Evolutionary conservation across 75 land plant species (phyloP).

Genomic region (Sequoiadendron giganteum): DNA sequence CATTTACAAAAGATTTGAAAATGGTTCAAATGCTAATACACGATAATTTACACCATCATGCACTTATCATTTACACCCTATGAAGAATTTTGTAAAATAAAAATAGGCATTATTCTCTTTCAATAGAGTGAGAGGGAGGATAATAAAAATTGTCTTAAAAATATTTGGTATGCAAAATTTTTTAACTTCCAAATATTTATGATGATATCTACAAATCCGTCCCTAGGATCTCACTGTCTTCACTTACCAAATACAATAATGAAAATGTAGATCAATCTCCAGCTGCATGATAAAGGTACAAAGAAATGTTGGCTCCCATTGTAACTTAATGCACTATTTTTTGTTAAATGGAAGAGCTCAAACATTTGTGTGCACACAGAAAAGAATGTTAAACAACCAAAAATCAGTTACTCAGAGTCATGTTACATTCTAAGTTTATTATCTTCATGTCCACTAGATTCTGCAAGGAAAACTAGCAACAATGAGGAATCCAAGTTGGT

Average conservation of each 20-base stretch:
- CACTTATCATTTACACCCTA: neutral
- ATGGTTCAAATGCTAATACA: neutral
- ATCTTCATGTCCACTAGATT: neutral
- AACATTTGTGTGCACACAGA: neutral
- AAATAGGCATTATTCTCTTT: neutral
- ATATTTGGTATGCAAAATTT: neutral
- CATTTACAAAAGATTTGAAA: neutral
- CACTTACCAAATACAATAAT: neutral
- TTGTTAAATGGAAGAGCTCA: neutral
- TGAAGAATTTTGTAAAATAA: neutral
- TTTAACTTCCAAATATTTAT: neutral
- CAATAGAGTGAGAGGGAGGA: neutral
- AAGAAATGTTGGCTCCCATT: neutral
- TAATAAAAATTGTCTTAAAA: neutral
- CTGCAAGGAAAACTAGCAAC: neutral
- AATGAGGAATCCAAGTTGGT: neutral
- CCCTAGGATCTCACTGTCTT: neutral
- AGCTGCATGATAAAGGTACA: neutral
- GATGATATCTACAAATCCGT: neutral
- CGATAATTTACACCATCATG: neutral
- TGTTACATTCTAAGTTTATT: neutral
- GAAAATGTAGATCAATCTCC: neutral
- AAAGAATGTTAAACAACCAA: neutral
- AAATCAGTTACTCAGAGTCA: neutral
- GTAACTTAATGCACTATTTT: neutral